Conservation (phyloP, 495 filamentous ascomycete species). For the Aspergillus panamensis region DNA sequence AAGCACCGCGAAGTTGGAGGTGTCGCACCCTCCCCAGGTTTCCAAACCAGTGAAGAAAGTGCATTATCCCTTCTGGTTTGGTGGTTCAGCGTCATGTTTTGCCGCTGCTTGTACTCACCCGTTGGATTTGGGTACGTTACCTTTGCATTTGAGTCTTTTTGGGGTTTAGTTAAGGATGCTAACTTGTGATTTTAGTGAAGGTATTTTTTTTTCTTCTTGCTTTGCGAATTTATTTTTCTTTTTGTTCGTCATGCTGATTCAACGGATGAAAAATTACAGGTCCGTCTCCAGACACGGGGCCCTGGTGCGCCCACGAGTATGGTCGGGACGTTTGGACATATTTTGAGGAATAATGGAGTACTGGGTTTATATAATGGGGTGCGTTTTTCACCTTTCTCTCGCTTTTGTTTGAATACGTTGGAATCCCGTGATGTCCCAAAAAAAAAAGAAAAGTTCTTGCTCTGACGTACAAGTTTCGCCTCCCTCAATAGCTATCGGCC, state of each 20-base stretch:
- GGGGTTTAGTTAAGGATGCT: neutral
- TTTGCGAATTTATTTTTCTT: neutral
- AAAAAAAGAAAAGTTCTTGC: neutral
- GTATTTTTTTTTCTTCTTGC: conserved; percentile 30
- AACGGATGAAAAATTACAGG: conserved; percentile 51
- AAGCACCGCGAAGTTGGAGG: conserved; percentile 37
- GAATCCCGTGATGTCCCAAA: neutral
- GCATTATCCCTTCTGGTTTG: conserved; percentile 90
- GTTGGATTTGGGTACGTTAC: conserved; percentile 60
- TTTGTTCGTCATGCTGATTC: conserved; percentile 17
- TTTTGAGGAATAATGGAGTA: conserved; percentile 64
- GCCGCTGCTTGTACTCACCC: conserved; percentile 89
- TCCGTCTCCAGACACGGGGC: conserved; percentile 81
- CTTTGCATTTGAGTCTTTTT: neutral
- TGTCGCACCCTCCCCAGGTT: conserved; percentile 30
- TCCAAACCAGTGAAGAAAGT: conserved; percentile 40
- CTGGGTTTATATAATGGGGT: conserved; percentile 77
- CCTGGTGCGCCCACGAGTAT: conserved; percentile 65
- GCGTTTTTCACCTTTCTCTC: conserved; percentile 25
- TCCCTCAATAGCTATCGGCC: conserved; percentile 66
- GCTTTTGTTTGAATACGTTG: neutral
- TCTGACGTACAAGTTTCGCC: conserved; percentile 1
- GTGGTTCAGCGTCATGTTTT: conserved; percentile 85
- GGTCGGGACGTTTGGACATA: conserved; percentile 75
- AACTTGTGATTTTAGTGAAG: conserved; percentile 43